phyloP scores from a whole-genome alignment of 352 stramenopile species.

The Pythium monospermum region DNA sequence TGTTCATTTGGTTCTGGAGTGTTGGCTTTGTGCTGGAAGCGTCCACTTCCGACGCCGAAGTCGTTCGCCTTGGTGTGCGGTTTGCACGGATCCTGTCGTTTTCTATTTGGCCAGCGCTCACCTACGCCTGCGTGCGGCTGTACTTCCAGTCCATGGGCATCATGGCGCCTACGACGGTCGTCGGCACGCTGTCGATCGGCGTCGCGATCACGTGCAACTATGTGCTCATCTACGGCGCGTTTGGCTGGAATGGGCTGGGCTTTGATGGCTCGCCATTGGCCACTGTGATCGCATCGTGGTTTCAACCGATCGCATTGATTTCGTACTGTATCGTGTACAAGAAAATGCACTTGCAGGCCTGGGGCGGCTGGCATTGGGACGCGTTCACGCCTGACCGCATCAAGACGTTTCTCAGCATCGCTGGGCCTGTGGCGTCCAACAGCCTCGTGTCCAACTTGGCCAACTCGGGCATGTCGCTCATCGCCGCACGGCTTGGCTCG shows the following conservation, averaged over 20 bases:
- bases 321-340: conserved; percentile 74
- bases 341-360: conserved; percentile 64
- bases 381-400: conserved; percentile 56
- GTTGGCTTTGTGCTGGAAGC: conserved; percentile 48
- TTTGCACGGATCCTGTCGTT: conserved; percentile 78
- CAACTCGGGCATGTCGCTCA: conserved; percentile 61
- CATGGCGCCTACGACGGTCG: conserved; percentile 65
- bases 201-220: conserved; percentile 68
- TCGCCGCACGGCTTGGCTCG: conserved; percentile 64
- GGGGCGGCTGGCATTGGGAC: conserved; percentile 60
- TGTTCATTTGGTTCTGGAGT: conserved; percentile 59
- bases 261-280: conserved; percentile 75
- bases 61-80: conserved; percentile 57
- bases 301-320: conserved; percentile 70
- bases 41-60: conserved; percentile 59
- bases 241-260: conserved; percentile 51
- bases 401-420: conserved; percentile 61
- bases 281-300: conserved; percentile 75
- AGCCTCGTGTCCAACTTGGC: conserved; percentile 69
- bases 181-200: conserved; percentile 59
- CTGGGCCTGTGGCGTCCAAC: conserved; percentile 55
- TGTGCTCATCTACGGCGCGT: conserved; percentile 34
- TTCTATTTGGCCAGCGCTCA: conserved; percentile 69
- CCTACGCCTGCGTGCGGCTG: conserved; percentile 70
- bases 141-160: conserved; percentile 86